These are phyloP conservation scores for Discostella stelligera DNA, from an alignment of 352 stramenopile genomes.

Conservation along the genomic window DNA sequence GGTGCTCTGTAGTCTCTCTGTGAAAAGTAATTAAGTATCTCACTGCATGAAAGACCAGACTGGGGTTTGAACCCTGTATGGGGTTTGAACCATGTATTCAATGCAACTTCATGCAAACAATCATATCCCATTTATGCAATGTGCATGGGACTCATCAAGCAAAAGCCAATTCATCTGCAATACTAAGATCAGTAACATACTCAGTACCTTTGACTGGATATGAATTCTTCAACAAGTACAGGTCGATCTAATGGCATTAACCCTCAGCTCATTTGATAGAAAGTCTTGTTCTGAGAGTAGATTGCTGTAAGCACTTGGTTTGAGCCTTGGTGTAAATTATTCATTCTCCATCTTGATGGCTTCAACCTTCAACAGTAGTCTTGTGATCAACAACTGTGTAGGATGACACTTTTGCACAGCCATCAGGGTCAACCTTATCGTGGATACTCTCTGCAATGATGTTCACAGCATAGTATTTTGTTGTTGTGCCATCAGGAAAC, in stretches of 20 bases:
- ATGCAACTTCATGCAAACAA: too few species aligned
- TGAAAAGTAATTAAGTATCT: too few species aligned
- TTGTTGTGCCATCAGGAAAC: slow-evolving; percentile 31
- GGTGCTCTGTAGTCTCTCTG: too few species aligned
- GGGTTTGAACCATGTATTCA: too few species aligned
- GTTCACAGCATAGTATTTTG: slow-evolving; percentile 39
- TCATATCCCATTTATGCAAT: slow-evolving; percentile 20
- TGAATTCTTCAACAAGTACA: too few species aligned
- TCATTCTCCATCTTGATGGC: slow-evolving; percentile 19
- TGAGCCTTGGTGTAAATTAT: slow-evolving; percentile 8
- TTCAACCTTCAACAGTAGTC: neutral
- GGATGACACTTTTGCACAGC: slow-evolving; percentile 7
- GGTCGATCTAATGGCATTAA: too few species aligned
- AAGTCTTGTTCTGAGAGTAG: slow-evolving; percentile 8
- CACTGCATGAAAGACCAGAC: too few species aligned
- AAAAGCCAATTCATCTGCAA: slow-evolving; percentile 34
- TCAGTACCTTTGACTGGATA: too few species aligned
- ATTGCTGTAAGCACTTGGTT: neutral
- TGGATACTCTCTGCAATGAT: slow-evolving; percentile 46
- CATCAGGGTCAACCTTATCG: slow-evolving; percentile 2
- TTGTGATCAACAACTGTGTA: slow-evolving; percentile 35
- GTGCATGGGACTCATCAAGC: slow-evolving; percentile 27
- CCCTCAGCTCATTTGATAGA: slow-evolving; percentile 18
- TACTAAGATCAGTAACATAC: neutral
- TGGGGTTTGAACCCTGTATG: too few species aligned